Conservation (phyloP, 169 alveolate species). For the Plasmodium sp. region DNA sequence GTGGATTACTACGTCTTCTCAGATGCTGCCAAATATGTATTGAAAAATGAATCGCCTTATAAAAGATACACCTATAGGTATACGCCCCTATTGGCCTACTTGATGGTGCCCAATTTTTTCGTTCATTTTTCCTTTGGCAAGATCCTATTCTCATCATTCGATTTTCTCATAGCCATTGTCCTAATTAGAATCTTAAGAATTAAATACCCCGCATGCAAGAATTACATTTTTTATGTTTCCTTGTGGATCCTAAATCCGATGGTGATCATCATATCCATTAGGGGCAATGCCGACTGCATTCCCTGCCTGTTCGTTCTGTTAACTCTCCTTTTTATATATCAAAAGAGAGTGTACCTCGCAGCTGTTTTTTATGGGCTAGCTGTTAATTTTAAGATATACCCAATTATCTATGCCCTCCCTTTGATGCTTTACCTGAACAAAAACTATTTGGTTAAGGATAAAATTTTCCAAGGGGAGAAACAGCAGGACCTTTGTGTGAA, state of each 20-base stretch:
- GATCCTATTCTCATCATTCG: conserved; percentile 90
- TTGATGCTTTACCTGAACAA: conserved; percentile 81
- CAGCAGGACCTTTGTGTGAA: conserved; percentile 34
- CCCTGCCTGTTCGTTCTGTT: conserved; percentile 82
- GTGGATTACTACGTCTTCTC: conserved; percentile 97
- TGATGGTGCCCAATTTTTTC: conserved; percentile 82
- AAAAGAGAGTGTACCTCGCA: conserved; percentile 76
- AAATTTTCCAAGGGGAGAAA: conserved; percentile 55
- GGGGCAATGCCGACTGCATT: conserved; percentile 95
- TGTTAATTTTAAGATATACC: conserved; percentile 97
- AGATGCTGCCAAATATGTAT: conserved; percentile 96
- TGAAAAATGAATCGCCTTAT: conserved; percentile 95
- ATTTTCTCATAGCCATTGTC: conserved; percentile 85
- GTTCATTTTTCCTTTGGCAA: conserved; percentile 89
- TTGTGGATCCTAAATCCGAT: conserved; percentile 95
- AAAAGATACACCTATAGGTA: conserved; percentile 97
- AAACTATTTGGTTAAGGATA: conserved; percentile 40
- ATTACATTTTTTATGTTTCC: conserved; percentile 77
- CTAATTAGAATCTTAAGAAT: conserved; percentile 35
- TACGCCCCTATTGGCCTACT: conserved; percentile 94
- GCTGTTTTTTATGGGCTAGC: conserved; percentile 92
- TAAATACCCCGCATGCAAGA: conserved; percentile 44
- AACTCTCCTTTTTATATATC: conserved; percentile 77
- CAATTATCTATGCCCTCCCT: conserved; percentile 96
- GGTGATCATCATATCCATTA: conserved; percentile 92